phyloP scores from a whole-genome alignment of 495 filamentous ascomycete species.

The Elasticomyces elasticus region DNA sequence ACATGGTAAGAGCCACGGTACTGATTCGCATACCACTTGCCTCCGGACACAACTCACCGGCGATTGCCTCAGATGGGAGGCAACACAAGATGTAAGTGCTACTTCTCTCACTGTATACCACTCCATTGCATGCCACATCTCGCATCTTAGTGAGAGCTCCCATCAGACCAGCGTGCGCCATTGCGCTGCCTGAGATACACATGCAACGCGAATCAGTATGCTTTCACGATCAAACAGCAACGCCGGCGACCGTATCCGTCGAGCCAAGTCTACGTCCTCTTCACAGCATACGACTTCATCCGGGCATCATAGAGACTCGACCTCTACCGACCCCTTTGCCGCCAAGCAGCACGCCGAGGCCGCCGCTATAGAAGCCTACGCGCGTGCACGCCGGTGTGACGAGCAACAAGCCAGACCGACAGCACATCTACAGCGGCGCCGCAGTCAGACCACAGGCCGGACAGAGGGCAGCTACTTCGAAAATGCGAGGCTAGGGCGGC shows the following conservation, averaged over 20 bases:
- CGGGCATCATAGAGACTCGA: constrained; percentile 5
- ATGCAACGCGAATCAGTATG: constrained; percentile 14
- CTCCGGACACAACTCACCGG: neutral
- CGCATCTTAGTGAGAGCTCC: constrained; percentile 4
- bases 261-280: constrained; percentile 25
- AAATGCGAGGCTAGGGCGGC: constrained; percentile 16
- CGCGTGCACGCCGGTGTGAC: constrained; percentile 18
- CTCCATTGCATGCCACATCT: constrained; percentile 5
- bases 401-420: neutral
- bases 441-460: constrained; percentile 7
- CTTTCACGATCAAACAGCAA: constrained; percentile 27
- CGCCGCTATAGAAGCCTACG: constrained; percentile 29
- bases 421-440: constrained; percentile 7
- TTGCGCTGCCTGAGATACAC: neutral
- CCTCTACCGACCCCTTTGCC: constrained; percentile 23
- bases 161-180: neutral
- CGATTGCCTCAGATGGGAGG: neutral
- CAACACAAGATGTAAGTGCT: neutral
- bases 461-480: constrained; percentile 22
- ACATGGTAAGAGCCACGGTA: neutral
- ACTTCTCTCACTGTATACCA: neutral
- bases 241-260: constrained; percentile 25
- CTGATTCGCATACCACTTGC: neutral
- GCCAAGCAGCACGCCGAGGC: constrained; percentile 28
- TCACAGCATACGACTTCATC: constrained; percentile 17